A percentile compares a stretch with the other conserved stretches of the same genome.
phyloP scores from a whole-genome alignment of 768 basidiomycete genomes.

The Candolleomyces efflorescens region DNA sequence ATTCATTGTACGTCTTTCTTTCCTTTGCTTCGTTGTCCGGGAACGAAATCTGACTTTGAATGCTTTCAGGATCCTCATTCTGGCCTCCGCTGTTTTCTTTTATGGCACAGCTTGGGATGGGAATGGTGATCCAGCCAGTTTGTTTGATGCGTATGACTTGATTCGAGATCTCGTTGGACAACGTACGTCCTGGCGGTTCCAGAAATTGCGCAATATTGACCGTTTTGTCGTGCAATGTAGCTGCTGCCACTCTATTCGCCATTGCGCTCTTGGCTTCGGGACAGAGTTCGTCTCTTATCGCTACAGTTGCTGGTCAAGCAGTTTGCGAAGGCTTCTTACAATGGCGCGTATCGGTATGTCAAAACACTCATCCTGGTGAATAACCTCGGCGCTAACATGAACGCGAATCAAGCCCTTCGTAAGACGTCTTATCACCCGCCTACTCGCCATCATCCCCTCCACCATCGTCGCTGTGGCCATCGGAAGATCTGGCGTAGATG shows the following conservation, averaged over 20 bases:
- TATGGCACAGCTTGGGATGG: slow-evolving; percentile 28
- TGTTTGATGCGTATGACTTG: slow-evolving; percentile 81
- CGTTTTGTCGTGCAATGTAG: slow-evolving; percentile 29
- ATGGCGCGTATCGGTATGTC: slow-evolving; percentile 73
- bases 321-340: slow-evolving; percentile 87
- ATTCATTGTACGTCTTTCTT: slow-evolving; percentile 58
- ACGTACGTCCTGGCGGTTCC: slow-evolving; percentile 42
- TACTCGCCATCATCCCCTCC: slow-evolving; percentile 79
- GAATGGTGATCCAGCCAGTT: slow-evolving; percentile 50
- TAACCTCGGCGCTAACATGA: too few relatives aligned
- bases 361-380: too few relatives aligned
- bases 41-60: background rate
- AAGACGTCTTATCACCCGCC: slow-evolving; percentile 78
- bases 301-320: slow-evolving; percentile 86
- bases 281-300: slow-evolving; percentile 84
- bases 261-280: slow-evolving; percentile 81
- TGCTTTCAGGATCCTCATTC: slow-evolving; percentile 62
- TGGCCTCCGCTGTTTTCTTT: slow-evolving; percentile 82
- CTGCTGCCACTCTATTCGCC: slow-evolving; percentile 84
- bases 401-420: slow-evolving; percentile 65
- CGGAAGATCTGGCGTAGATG: slow-evolving; percentile 66
- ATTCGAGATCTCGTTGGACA: slow-evolving; percentile 65
- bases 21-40: background rate
- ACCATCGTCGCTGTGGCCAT: slow-evolving; percentile 71
- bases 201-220: background rate